Percentiles rank a stretch among this genome's conserved stretches.
These are phyloP conservation scores for Cystoisospora suis DNA, from an alignment of 169 alveolate species.

Conservation along the genomic window DNA sequence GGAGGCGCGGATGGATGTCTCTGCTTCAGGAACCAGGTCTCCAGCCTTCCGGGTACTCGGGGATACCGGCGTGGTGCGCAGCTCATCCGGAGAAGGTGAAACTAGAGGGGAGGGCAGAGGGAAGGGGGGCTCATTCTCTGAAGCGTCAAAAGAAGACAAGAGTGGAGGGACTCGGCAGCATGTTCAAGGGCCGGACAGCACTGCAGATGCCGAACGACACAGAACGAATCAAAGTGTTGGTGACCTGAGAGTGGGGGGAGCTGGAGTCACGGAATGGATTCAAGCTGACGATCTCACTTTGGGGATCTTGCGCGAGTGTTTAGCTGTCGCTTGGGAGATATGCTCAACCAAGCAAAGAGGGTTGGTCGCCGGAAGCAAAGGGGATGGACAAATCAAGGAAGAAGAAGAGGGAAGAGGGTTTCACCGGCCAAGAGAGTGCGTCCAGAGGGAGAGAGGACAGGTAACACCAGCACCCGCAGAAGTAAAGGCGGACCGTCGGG, in stretches of 20 bases:
- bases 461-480: not conserved
- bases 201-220: not conserved
- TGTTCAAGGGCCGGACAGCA: not conserved
- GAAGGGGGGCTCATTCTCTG: too few relatives aligned
- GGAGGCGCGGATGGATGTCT: not conserved
- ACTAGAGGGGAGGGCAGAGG: not conserved
- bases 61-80: not conserved
- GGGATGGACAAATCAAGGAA: not conserved
- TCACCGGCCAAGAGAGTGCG: too few relatives aligned
- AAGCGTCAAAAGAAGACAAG: not conserved
- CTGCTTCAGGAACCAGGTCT: slow-evolving; percentile 3
- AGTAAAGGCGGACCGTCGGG: too few relatives aligned
- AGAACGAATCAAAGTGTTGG: too few relatives aligned
- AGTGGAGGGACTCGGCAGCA: not conserved
- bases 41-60: not conserved
- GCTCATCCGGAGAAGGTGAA: not conserved
- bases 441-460: too few relatives aligned
- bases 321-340: not conserved
- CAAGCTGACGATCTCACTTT: not conserved
- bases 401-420: not conserved
- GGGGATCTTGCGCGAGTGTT: slow-evolving; percentile 4
- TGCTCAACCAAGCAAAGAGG: not conserved
- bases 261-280: not conserved
- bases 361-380: not conserved
- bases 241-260: not conserved